Conservation (phyloP, 192 early-diverging fungal species). For the Coemansia sp. region DNA sequence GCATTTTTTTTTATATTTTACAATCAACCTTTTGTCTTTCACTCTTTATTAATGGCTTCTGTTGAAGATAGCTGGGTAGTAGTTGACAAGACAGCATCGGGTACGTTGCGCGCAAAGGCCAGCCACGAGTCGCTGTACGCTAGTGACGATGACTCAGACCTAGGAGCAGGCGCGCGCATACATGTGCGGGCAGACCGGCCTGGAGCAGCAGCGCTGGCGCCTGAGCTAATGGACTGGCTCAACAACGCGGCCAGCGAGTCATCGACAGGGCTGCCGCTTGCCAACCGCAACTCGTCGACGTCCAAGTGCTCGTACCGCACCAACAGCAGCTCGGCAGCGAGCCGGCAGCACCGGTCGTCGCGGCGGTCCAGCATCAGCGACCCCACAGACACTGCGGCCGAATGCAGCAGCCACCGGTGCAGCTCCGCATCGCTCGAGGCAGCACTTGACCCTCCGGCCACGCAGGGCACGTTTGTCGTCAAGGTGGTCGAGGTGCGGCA, state of each 20-base stretch:
- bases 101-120: conserved; percentile 46
- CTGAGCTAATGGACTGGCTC: conserved; percentile 53
- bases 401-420: background rate
- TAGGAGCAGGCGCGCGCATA: conserved; percentile 27
- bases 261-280: conserved; percentile 28
- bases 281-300: conserved; percentile 36
- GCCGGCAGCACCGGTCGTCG: conserved; percentile 33
- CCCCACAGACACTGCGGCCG: background rate
- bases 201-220: conserved; percentile 20
- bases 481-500: conserved; percentile 51
- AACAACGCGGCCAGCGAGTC: conserved; percentile 44
- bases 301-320: conserved; percentile 50
- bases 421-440: background rate
- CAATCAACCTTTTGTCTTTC: background rate
- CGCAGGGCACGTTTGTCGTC: conserved; percentile 51
- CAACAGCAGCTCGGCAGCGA: conserved; percentile 53
- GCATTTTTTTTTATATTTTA: background rate
- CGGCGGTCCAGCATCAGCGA: conserved; percentile 36
- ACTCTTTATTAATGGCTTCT: background rate
- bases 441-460: background rate
- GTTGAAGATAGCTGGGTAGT: conserved; percentile 58
- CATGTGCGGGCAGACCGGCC: conserved; percentile 32
- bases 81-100: conserved; percentile 50
- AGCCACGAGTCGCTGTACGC: conserved; percentile 52
- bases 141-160: conserved; percentile 22